Base-by-base conservation (phyloP, 1,139 yeast species). In the Arxiozyma bovina region DNA sequence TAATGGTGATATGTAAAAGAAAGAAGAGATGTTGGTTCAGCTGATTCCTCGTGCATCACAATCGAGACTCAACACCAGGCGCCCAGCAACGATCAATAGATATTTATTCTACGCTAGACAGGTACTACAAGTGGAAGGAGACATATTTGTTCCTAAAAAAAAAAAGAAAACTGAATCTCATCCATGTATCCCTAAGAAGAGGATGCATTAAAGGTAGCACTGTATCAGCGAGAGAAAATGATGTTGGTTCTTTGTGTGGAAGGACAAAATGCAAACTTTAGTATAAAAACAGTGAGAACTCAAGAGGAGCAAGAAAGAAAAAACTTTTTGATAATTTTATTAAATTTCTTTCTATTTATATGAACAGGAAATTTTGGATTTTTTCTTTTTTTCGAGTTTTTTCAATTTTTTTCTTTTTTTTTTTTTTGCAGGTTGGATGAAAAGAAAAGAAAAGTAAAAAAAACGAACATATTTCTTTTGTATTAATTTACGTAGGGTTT, bases 1-100 rank as follows among this genome's bases (percentile, higher is more conserved):
- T 2, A 27, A 5, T 27, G 30, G 30, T 27, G 30, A 27, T 23
- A 43, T 23, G 22, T 42, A 42, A 42, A 25, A 21, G 17, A 46
- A 30, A 48, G 50, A 50, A 44, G 47, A 53, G 52, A 61, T 71
- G 70, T 70, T 54, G 74, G 70, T 67, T 66, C 74, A 70, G 73
- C 75, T 72, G 75, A 72, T 72, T 72, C 75, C 75, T 73, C 66
- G 62, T 63, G 63, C 64, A 63, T 71, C 74, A 69, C 61, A 59
- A 60, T 52, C 47, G 40, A 54, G 52, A 57, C 61, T 72, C 75
- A 70, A 70, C 70, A 67, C 61, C 72, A 64, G 75, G 75, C 72
- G 75, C 75, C 75, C 75, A 72, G 74, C 72, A 72, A 71, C 74
- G 74, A 63, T 67, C 74, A 52, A 52, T 68, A 57, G 38, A 7